Base-by-base conservation (phyloP, 1,284 basidiomycete genomes). In the Wallemia mellicola region DNA sequence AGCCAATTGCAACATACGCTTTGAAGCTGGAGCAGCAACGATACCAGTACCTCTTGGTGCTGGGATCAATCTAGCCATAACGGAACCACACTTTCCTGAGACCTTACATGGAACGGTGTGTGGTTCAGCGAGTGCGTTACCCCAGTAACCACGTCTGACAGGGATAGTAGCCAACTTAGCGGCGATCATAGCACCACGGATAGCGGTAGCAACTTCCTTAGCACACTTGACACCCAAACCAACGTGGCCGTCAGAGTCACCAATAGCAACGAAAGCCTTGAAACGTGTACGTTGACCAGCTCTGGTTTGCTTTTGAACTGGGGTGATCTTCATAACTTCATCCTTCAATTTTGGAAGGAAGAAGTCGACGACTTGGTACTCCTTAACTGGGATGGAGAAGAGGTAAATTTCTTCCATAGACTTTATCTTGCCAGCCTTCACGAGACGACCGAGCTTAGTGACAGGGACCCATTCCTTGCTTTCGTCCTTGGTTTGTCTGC, bases 321-420 rank as follows among this genome's bases (percentile, higher is more conserved):
- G 94, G 83, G 89, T 91, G 73, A 99, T 98, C 74, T 92, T 94
- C 94, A 99, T 98, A 66, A 99, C 92, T 74, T 98, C 92, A 70
- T 98, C 89, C 79, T 95, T 95, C 74, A 95, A 83, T 71, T 87
- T 86, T 67, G 91, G 89, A 59, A 94, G 79, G 83, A 95, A 92
- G 72, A 82, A 81, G 76, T 95, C 89, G 77, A 95, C 82, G 72
- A 95, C 92, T 73, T 95, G 91, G 77, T 76, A 95, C 75, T 95
- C 89, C 76, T 95, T 95, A 73, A 95, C 85, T 65, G 94, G 91
- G 64, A 99, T 84, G 57, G 94, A 99, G 82, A 98, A 99, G 69
- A 99, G 86, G 77, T 98, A 99, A 75, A 98, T 95, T 73, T 99
- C 94, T 74, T 99, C 94, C 80, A 99, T 94, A 59, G 89, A 95